Percentiles rank a stretch among this genome's conserved stretches.
Evolutionary conservation across 176 grass and related monocot species (phyloP).

Genomic region (Zoysia japonica): DNA sequence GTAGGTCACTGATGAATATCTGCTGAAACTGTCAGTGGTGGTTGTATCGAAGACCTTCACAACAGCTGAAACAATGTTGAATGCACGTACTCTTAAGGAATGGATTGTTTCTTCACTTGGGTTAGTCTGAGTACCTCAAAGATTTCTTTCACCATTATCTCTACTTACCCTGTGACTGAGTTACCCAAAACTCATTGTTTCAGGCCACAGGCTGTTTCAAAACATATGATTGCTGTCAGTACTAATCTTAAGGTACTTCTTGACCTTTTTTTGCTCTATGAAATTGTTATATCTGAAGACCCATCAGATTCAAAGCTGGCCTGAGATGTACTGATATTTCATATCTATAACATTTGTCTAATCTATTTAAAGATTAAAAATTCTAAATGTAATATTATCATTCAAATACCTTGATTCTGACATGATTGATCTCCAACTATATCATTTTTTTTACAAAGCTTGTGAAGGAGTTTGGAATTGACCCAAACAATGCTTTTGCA

Average conservation of each 20-base stretch:
- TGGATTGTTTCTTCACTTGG: constrained; percentile 93
- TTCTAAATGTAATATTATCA: constrained; percentile 6
- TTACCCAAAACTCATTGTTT: constrained; percentile 37
- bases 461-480: constrained; percentile 91
- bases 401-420: neutral
- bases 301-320: neutral
- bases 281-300: constrained; percentile 11
- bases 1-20: constrained; percentile 24
- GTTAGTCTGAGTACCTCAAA: constrained; percentile 54
- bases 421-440: constrained; percentile 17
- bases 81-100: constrained; percentile 95
- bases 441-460: constrained; percentile 60
- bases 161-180: constrained; percentile 18
- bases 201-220: constrained; percentile 82
- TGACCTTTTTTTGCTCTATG: neutral
- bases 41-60: constrained; percentile 99
- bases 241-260: constrained; percentile 86
- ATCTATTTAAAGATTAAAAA: constrained; percentile 8
- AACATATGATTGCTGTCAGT: constrained; percentile 99
- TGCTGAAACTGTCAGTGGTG: constrained; percentile 63
- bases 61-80: constrained; percentile 99
- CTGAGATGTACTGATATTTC: neutral
- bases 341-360: constrained; percentile 7
- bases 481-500: constrained; percentile 94
- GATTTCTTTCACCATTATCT: neutral